Evolutionary conservation across 176 grass and related monocot genomes (phyloP).

Genomic region (Avena sativa): DNA sequence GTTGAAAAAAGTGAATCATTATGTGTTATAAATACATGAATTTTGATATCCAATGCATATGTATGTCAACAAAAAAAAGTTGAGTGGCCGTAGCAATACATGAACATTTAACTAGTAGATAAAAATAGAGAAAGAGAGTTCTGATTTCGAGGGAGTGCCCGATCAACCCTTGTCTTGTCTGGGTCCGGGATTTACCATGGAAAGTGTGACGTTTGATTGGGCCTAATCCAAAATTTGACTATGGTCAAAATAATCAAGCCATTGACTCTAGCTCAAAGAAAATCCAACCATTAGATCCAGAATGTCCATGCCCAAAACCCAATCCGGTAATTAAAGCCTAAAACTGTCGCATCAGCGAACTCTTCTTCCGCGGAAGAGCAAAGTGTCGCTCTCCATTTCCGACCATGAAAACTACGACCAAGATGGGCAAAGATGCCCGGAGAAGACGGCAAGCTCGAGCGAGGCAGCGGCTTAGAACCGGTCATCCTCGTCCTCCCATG

Average conservation of each 20-base stretch:
- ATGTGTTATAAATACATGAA: no score
- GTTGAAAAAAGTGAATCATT: no score
- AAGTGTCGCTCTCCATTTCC: constrained; percentile 37
- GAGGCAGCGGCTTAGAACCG: constrained; percentile 42
- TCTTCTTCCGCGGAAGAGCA: constrained; percentile 4
- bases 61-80: no score
- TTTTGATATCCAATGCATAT: no score
- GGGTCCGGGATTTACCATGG: no score
- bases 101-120: no score
- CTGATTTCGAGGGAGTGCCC: no score
- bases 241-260: background rate
- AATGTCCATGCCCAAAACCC: background rate
- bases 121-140: no score
- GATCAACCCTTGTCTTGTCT: no score
- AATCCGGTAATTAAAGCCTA: background rate
- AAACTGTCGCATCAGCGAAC: constrained; percentile 28
- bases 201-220: background rate
- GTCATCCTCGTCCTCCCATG: constrained; percentile 42
- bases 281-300: constrained; percentile 22
- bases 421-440: constrained; percentile 50
- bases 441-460: constrained; percentile 51
- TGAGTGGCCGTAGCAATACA: no score
- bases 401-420: constrained; percentile 30
- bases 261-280: background rate
- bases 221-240: background rate